Evolutionary conservation across 2,329 filamentous ascomycete genomes (phyloP).

Genomic region (Daldinia sp.): DNA sequence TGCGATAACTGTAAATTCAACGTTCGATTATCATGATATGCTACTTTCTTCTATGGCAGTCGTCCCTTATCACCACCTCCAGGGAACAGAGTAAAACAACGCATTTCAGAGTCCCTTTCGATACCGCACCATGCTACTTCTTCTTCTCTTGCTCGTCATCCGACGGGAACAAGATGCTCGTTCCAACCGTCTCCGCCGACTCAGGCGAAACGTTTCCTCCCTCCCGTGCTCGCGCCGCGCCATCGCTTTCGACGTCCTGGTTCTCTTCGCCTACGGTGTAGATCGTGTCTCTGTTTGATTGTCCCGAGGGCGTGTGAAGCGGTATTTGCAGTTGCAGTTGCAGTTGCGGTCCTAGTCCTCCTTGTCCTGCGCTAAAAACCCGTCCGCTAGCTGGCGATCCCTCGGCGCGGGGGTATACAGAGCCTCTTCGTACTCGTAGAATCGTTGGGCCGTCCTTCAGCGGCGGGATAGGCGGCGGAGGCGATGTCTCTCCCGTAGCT

Average conservation of each 20-base stretch:
- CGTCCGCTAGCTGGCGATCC: neutral
- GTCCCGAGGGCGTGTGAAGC: neutral
- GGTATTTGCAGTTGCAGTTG: too few relatives aligned
- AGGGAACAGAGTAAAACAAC: neutral
- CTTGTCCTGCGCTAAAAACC: neutral
- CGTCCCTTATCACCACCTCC: neutral
- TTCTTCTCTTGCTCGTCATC: constrained; percentile 15
- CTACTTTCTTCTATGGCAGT: neutral
- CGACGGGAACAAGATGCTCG: constrained; percentile 37
- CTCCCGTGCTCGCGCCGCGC: neutral
- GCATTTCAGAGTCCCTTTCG: neutral
- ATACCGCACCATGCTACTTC: neutral
- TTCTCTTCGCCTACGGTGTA: constrained; percentile 1
- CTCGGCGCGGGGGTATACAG: neutral
- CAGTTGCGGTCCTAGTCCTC: neutral
- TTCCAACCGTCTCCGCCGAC: constrained; percentile 34
- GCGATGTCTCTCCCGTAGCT: neutral
- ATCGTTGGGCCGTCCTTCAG: constrained; percentile 12
- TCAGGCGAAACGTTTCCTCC: neutral
- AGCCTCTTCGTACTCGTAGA: neutral
- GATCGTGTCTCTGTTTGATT: neutral
- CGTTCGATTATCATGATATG: neutral
- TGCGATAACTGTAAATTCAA: neutral
- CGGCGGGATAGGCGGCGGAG: neutral
- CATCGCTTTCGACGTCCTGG: neutral